Evolutionary conservation across 2,329 filamentous ascomycete genomes (phyloP).

Genomic region (Seiridium cupressi): DNA sequence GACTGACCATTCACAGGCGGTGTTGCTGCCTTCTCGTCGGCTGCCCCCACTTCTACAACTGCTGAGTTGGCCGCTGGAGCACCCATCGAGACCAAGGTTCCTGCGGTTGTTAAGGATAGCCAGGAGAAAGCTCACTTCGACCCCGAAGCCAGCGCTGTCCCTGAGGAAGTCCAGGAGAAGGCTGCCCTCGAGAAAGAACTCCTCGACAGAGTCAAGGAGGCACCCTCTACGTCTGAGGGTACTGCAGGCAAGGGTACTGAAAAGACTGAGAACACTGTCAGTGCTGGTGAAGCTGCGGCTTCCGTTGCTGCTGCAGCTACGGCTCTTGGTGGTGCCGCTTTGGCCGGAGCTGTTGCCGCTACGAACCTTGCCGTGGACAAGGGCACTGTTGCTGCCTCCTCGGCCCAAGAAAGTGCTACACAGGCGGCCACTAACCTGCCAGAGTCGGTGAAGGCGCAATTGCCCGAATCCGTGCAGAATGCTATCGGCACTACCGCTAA

Average conservation of each 20-base stretch:
- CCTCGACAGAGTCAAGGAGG: conserved; percentile 62
- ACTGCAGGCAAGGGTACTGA: conserved; percentile 50
- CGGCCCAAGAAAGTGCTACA: conserved; percentile 21
- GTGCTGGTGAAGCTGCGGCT: conserved; percentile 39
- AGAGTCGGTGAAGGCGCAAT: conserved; percentile 49
- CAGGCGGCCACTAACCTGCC: conserved; percentile 44
- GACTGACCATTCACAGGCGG: not conserved
- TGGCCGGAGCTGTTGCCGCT: conserved; percentile 33
- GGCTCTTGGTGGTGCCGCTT: conserved; percentile 34
- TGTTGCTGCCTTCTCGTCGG: conserved; percentile 23
- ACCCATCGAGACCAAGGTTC: conserved; percentile 47
- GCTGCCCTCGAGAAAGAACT: conserved; percentile 69
- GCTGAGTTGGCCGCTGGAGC: conserved; percentile 39
- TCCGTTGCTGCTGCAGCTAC: conserved; percentile 40
- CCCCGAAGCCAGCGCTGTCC: conserved; percentile 67
- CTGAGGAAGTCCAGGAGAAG: conserved; percentile 69
- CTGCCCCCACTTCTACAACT: conserved; percentile 42
- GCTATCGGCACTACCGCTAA: conserved; percentile 42
- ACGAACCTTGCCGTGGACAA: conserved; percentile 40
- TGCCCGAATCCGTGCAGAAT: conserved; percentile 49
- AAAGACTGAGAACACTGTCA: conserved; percentile 47
- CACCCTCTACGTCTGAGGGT: conserved; percentile 56
- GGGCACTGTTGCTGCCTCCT: conserved; percentile 34
- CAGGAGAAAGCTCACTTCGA: conserved; percentile 62
- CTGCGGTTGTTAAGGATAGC: conserved; percentile 68